phyloP scores from a whole-genome alignment of 2,329 filamentous ascomycete genomes.

The Colletotrichum sp. region DNA sequence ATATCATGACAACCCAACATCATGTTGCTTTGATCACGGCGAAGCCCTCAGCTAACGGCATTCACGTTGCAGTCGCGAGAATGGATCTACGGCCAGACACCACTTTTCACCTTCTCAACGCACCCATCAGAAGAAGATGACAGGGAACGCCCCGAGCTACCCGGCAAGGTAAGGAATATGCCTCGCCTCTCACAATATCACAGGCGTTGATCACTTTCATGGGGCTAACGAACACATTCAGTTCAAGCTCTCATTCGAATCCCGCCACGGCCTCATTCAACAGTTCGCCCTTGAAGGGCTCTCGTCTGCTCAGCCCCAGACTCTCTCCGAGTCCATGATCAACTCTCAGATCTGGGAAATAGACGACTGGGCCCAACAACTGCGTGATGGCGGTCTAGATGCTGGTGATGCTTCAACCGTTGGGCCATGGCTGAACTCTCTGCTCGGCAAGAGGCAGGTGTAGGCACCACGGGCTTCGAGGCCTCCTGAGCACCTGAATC shows the following conservation, averaged over 20 bases:
- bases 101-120: slow-evolving; percentile 77
- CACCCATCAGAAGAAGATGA: slow-evolving; percentile 64
- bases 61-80: slow-evolving; percentile 54
- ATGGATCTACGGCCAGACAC: slow-evolving; percentile 88
- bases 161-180: slow-evolving; percentile 45
- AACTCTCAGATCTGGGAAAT: slow-evolving; percentile 18
- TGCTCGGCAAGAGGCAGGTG: not conserved
- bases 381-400: not conserved
- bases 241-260: slow-evolving; percentile 37
- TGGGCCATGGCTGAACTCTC: slow-evolving; percentile 16
- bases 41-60: not conserved
- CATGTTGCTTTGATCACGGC: not conserved
- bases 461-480: not conserved
- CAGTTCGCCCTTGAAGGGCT: slow-evolving; percentile 29
- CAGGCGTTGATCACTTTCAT: not conserved
- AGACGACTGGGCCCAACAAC: slow-evolving; percentile 12
- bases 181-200: not conserved
- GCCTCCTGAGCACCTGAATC: not conserved
- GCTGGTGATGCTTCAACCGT: not conserved
- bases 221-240: not conserved
- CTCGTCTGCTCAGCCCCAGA: not conserved
- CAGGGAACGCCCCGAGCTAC: slow-evolving; percentile 56
- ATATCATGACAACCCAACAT: slow-evolving; percentile 24
- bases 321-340: not conserved
- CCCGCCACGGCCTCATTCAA: slow-evolving; percentile 41